Percentiles rank a stretch among this genome's conserved stretches.
Evolutionary conservation across 164 flowering plant genomes (phyloP).

Genomic region (Annona squamosa): DNA sequence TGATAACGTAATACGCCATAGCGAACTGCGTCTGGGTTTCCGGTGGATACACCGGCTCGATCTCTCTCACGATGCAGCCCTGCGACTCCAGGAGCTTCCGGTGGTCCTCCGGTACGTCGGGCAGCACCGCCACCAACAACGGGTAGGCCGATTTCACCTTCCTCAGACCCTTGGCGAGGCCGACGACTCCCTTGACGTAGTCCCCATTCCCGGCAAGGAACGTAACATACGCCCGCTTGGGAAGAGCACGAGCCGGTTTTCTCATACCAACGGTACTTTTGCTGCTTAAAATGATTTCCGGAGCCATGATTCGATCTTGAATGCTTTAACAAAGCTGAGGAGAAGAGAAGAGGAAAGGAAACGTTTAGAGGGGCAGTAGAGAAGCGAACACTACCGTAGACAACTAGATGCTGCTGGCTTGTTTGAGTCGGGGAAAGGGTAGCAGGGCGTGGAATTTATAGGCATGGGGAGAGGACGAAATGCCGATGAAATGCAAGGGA

Average conservation of each 20-base stretch:
- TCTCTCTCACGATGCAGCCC: constrained; percentile 59
- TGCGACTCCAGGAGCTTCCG: constrained; percentile 22
- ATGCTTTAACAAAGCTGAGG: too few relatives aligned
- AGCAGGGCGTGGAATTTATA: neutral
- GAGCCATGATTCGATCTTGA: constrained; percentile 2
- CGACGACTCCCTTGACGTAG: constrained; percentile 20
- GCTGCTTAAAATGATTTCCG: neutral
- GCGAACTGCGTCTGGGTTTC: constrained; percentile 54
- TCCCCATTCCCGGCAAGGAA: constrained; percentile 22
- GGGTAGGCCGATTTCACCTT: constrained; percentile 17
- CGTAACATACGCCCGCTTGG: constrained; percentile 16
- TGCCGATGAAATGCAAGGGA: neutral
- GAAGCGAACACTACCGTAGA: neutral
- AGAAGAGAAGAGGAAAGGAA: neutral
- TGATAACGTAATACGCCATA: constrained; percentile 70
- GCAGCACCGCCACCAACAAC: constrained; percentile 19
- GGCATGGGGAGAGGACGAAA: constrained; percentile 1
- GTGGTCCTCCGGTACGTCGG: constrained; percentile 21
- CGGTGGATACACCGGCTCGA: constrained; percentile 59
- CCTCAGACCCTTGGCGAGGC: constrained; percentile 18
- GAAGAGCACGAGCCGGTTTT: constrained; percentile 4
- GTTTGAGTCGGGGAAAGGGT: neutral
- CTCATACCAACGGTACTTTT: neutral
- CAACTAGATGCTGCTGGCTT: neutral
- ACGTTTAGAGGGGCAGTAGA: neutral